These are phyloP conservation scores for Metschnikowia drakensbergensis DNA, from an alignment of 805 yeast species.

Conservation along the genomic window DNA sequence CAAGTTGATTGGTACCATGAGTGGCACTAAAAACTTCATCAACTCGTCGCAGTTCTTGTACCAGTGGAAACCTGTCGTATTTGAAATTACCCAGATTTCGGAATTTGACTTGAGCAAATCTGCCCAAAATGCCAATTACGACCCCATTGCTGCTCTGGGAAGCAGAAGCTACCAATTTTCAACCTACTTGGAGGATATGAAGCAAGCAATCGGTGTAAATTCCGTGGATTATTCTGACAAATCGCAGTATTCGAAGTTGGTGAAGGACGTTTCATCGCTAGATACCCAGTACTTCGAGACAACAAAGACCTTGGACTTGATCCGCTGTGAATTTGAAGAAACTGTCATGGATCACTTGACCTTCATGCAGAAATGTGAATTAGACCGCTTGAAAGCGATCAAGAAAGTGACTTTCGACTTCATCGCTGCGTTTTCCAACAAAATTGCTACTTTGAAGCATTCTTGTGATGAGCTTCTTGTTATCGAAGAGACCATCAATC, in stretches of 20 bases:
- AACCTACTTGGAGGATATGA: slow-evolving; percentile 41
- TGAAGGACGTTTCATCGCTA: slow-evolving; percentile 53
- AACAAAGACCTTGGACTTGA: slow-evolving; percentile 56
- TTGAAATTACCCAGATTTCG: slow-evolving; percentile 39
- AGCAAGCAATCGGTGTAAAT: slow-evolving; percentile 43
- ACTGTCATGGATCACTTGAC: slow-evolving; percentile 63
- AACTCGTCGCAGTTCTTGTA: slow-evolving; percentile 70
- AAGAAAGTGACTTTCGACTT: slow-evolving; percentile 75
- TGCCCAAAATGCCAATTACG: slow-evolving; percentile 8
- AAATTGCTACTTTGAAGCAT: slow-evolving; percentile 53
- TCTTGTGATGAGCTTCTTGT: slow-evolving; percentile 58
- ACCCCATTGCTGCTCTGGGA: slow-evolving; percentile 15
- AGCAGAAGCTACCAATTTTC: slow-evolving; percentile 19
- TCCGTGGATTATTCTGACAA: slow-evolving; percentile 46
- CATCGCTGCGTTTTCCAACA: slow-evolving; percentile 60
- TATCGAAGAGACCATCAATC: slow-evolving; percentile 68
- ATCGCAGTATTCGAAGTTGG: slow-evolving; percentile 47
- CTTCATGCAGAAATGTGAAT: slow-evolving; percentile 79
- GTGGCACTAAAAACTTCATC: slow-evolving; percentile 51
- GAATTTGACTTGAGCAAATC: slow-evolving; percentile 13
- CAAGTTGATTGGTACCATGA: slow-evolving; percentile 59
- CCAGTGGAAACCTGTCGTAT: slow-evolving; percentile 77
- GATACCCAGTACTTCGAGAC: slow-evolving; percentile 49
- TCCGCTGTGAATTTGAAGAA: slow-evolving; percentile 74
- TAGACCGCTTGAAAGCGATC: slow-evolving; percentile 70